Percentiles rank a stretch among this genome's conserved stretches.
These are phyloP conservation scores for Astragalus glycyphyllos DNA, from an alignment of 306 rosid genomes.

Conservation along the genomic window DNA sequence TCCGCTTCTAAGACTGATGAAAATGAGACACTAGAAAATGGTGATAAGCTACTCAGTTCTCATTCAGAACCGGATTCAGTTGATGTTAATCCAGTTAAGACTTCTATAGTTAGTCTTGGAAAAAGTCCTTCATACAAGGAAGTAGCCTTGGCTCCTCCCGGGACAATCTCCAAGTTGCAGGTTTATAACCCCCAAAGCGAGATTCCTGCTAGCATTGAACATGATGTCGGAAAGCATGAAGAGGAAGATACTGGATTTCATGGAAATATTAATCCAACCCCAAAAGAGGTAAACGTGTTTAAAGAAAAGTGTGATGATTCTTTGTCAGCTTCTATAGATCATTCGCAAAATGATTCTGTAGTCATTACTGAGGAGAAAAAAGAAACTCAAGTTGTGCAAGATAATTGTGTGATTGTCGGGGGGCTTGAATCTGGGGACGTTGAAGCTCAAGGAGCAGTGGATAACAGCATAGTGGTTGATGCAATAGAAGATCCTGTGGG, in stretches of 20 bases:
- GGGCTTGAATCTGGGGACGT: constrained; percentile 47
- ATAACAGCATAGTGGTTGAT: constrained; percentile 45
- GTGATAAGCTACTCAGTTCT: constrained; percentile 51
- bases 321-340: constrained; percentile 47
- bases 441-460: constrained; percentile 57
- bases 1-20: constrained; percentile 54
- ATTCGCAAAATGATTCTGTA: constrained; percentile 52
- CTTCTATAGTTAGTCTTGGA: constrained; percentile 73
- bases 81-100: constrained; percentile 64
- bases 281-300: constrained; percentile 43
- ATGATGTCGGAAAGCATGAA: constrained; percentile 43
- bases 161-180: constrained; percentile 77
- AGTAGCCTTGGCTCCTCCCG: constrained; percentile 99
- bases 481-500: constrained; percentile 46
- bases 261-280: constrained; percentile 48
- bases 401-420: constrained; percentile 50
- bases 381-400: constrained; percentile 51
- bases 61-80: constrained; percentile 53
- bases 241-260: constrained; percentile 55
- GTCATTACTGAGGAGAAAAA: constrained; percentile 55
- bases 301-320: constrained; percentile 53
- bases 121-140: constrained; percentile 98
- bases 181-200: constrained; percentile 63
- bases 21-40: constrained; percentile 50
- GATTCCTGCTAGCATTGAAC: constrained; percentile 49